Base-by-base conservation (phyloP, 257 asterid genomes). In the Avicennia marina region DNA sequence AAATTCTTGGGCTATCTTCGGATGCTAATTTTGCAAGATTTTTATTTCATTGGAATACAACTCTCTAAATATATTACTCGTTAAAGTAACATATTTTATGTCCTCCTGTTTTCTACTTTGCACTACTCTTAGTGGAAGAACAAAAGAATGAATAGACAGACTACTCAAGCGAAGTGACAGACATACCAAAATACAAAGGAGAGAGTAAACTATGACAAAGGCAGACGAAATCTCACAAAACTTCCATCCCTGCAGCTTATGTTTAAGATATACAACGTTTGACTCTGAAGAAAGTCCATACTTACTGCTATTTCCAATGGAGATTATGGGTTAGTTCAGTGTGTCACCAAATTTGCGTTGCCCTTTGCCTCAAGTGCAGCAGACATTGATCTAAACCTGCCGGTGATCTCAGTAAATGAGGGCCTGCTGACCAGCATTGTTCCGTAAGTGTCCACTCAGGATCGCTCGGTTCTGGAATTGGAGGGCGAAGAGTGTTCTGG, bases 381-480 rank as follows among this genome's bases (percentile, higher is more conserved):
- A 42, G 79, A 68, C 71, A 86, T 78, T 4, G 81, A 82, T 69
- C 85, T 69, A 55, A 86, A 62, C 68, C 79, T 74, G 26, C 60
- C 44, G 41, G 89, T 71, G 53, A 86, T 80, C 73, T 76, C 89
- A 3, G 87, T 78, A 60, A 83, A 86, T n/a, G 95, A 86, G 26
- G 95, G 95, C 64, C 95, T 77, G 76, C 80, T 20, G 81, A 72
- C 95, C 95, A 86, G 68, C 93, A 86, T 32, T 76, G 77, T 42
- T 82, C 93, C 95, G 83, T 82, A 56, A 86, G 80, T 19, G 70
- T 74, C 95, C 95, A 86, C 56, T 72, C 83, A 9, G 77, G 77
- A 74, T 82, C 85, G 69, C 89, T 82, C 61, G 55, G 58, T 46
- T 78, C 86, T 11, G 95, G 95, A 57, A 86, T 64, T 7, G 62